Percentiles rank a stretch among this genome's conserved stretches.
phyloP scores from a whole-genome alignment of 345 rosid species.

The Adansonia digitata region DNA sequence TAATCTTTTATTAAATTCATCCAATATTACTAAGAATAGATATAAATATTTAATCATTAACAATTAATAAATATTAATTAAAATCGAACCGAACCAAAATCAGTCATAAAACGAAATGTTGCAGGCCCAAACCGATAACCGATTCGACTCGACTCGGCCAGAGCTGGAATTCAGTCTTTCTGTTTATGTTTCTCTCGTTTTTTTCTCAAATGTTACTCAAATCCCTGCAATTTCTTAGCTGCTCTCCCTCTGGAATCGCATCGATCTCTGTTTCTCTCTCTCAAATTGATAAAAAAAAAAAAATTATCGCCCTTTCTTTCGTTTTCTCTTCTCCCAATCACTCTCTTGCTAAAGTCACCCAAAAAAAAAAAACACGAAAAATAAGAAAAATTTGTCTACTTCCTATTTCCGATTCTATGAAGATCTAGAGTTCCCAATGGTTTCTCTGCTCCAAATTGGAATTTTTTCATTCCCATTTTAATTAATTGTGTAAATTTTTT shows the following conservation, averaged over 20 bases:
- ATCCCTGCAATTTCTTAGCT: slow-evolving; percentile 19
- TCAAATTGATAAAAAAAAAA: background rate
- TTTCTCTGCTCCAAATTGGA: slow-evolving; percentile 19
- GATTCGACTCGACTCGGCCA: background rate
- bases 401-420: slow-evolving; percentile 9
- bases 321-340: slow-evolving; percentile 22
- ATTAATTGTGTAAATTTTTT: background rate
- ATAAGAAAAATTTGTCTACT: background rate
- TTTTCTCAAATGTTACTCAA: background rate
- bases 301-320: slow-evolving; percentile 3
- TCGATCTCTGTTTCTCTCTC: slow-evolving; percentile 17
- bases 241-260: slow-evolving; percentile 21
- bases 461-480: slow-evolving; percentile 5
- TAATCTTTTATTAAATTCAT: too few species aligned
- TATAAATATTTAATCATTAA: too few species aligned
- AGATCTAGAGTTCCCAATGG: slow-evolving; percentile 40
- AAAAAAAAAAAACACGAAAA: background rate
- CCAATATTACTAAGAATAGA: too few species aligned
- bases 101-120: background rate
- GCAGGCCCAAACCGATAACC: background rate
- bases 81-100: too few species aligned
- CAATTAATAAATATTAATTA: too few species aligned
- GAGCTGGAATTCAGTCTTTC: background rate
- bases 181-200: background rate
- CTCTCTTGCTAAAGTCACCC: background rate